These are phyloP conservation scores for Plasmodium berghei DNA, from an alignment of 169 alveolate genomes.

Conservation along the genomic window DNA sequence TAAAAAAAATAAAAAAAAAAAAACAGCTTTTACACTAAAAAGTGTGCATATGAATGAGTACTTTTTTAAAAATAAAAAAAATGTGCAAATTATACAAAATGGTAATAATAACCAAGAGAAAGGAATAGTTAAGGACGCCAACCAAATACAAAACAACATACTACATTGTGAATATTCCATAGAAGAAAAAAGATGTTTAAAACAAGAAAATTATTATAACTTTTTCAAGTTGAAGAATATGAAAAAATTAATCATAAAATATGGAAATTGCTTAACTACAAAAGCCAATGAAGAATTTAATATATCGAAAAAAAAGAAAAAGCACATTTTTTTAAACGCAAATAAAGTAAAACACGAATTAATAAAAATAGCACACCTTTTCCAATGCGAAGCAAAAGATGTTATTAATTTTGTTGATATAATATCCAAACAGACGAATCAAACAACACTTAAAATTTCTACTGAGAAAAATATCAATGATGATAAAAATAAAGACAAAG, in stretches of 20 bases:
- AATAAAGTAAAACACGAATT: conserved; percentile 14
- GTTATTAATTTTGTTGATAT: background rate
- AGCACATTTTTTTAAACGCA: conserved; percentile 13
- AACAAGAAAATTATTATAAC: background rate
- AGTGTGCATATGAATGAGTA: background rate
- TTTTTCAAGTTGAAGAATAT: conserved; percentile 47
- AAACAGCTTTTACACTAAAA: background rate
- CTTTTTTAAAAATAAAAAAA: conserved; percentile 2
- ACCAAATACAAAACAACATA: background rate
- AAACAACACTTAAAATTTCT: no score
- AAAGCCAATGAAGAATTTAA: conserved; percentile 23
- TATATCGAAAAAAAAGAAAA: background rate
- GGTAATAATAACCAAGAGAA: background rate
- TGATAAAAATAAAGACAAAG: no score
- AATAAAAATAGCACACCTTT: conserved; percentile 1
- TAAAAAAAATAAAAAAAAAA: conserved; percentile 10
- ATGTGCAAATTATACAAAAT: background rate
- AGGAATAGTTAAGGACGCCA: background rate
- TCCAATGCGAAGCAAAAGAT: conserved; percentile 16
- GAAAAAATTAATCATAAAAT: conserved; percentile 19
- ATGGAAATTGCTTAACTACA: conserved; percentile 9
- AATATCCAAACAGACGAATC: no score
- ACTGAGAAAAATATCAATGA: no score
- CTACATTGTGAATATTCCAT: background rate
- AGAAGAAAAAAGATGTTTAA: conserved; percentile 1